These are phyloP conservation scores for Blastobotrys raffinosifermentans DNA, from an alignment of 1,139 yeast species.

Conservation along the genomic window DNA sequence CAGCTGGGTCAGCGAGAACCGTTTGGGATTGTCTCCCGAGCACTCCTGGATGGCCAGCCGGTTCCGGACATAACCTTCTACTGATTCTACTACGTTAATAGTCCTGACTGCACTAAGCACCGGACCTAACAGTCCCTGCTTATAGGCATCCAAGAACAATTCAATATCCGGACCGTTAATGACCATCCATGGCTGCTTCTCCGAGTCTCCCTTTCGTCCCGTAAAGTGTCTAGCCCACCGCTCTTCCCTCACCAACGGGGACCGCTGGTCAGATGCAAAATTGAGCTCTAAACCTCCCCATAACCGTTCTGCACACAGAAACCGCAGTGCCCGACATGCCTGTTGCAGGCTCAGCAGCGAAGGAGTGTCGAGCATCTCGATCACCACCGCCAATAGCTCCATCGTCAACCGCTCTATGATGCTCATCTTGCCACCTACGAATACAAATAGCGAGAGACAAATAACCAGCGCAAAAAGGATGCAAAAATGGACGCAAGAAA, in stretches of 20 bases:
- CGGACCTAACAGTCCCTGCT: constrained; percentile 5
- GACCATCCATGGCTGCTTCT: constrained; percentile 11
- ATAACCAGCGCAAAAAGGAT: too few species aligned
- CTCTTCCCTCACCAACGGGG: constrained; percentile 6
- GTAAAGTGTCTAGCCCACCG: constrained; percentile 9
- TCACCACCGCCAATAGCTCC: constrained; percentile 7
- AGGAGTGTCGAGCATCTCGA: constrained; percentile 3
- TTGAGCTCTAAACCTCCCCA: constrained; percentile 14
- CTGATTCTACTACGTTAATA: constrained; percentile 9
- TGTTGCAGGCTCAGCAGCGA: constrained; percentile 6
- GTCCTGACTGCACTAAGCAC: constrained; percentile 10
- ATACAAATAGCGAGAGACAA: too few species aligned
- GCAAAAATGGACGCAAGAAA: too few species aligned
- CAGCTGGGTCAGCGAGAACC: not conserved
- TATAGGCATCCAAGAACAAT: constrained; percentile 8
- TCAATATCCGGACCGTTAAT: constrained; percentile 4
- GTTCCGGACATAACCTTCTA: not conserved
- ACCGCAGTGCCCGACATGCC: constrained; percentile 5
- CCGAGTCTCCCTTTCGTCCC: constrained; percentile 3
- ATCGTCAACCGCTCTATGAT: constrained; percentile 8
- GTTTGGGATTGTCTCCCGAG: not conserved
- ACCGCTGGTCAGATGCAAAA: constrained; percentile 4
- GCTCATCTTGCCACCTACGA: too few species aligned
- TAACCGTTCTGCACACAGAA: constrained; percentile 8
- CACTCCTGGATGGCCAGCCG: not conserved